Evolutionary conservation across 371 early-diverging fungal species (phyloP).

Genomic region (Nematocida parisii): DNA sequence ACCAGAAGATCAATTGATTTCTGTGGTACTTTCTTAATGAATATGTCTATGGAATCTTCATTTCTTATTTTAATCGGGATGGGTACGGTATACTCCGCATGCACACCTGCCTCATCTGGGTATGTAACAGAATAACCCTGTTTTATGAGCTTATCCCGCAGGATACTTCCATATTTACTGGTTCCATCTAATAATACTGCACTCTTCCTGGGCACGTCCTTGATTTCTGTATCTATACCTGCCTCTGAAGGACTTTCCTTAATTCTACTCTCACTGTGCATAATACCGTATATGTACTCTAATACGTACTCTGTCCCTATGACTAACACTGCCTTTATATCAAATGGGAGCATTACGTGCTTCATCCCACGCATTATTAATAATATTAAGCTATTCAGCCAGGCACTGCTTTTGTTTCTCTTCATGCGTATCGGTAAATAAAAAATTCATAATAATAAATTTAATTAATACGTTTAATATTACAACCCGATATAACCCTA

Average conservation of each 20-base stretch:
- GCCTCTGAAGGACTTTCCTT: background rate
- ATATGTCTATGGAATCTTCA: slow-evolving; percentile 45
- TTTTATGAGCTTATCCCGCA: background rate
- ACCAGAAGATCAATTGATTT: slow-evolving; percentile 40
- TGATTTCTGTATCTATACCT: background rate
- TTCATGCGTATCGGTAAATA: slow-evolving; percentile 1
- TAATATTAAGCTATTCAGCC: background rate
- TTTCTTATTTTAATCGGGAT: slow-evolving; percentile 29
- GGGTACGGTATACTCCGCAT: background rate
- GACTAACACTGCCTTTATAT: slow-evolving; percentile 31
- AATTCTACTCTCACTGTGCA: background rate
- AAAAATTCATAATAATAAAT: slow-evolving; percentile 4
- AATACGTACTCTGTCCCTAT: slow-evolving; percentile 8
- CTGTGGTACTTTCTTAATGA: slow-evolving; percentile 31
- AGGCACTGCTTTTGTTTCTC: background rate
- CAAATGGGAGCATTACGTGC: slow-evolving; percentile 28
- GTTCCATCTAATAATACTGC: slow-evolving; percentile 19
- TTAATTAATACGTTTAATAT: background rate
- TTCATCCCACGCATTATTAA: background rate
- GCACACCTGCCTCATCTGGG: background rate
- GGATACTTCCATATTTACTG: background rate
- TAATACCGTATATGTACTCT: background rate
- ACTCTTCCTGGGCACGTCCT: background rate
- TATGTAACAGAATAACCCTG: slow-evolving; percentile 36
- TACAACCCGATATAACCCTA: too few relatives aligned